A percentile compares a stretch with the other conserved stretches of the same genome.
These are phyloP conservation scores for Luvunga scandens DNA, from an alignment of 345 rosid genomes.

Conservation along the genomic window DNA sequence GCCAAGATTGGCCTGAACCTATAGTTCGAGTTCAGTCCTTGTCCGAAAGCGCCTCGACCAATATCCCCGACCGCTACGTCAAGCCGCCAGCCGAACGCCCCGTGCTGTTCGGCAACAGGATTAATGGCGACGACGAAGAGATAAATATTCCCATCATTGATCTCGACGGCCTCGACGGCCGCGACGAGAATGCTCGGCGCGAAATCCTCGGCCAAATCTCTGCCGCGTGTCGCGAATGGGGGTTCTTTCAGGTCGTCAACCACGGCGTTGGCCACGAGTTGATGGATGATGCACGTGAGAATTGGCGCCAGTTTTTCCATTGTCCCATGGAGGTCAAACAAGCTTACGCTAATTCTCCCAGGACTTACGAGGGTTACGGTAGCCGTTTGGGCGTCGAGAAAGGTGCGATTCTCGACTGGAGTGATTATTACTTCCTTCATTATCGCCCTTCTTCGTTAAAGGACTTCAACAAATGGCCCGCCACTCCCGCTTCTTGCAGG, in stretches of 20 bases:
- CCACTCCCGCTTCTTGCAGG: constrained; percentile 63
- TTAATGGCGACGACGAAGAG: not conserved
- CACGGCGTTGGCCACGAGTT: constrained; percentile 67
- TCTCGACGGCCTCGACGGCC: constrained; percentile 40
- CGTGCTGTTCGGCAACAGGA: not conserved
- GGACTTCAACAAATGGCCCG: constrained; percentile 82
- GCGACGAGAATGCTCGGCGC: constrained; percentile 18
- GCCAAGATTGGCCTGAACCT: constrained; percentile 93
- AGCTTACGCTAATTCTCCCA: constrained; percentile 64
- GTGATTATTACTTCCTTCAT: constrained; percentile 86
- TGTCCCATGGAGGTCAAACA: constrained; percentile 66
- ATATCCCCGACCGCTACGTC: constrained; percentile 71
- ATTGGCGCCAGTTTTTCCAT: constrained; percentile 81
- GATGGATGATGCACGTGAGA: constrained; percentile 61
- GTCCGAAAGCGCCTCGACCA: constrained; percentile 45
- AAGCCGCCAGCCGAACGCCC: constrained; percentile 73
- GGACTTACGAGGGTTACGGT: constrained; percentile 89
- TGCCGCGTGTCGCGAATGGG: constrained; percentile 78
- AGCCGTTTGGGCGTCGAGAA: constrained; percentile 81
- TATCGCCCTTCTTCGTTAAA: constrained; percentile 53
- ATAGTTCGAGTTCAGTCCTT: constrained; percentile 87
- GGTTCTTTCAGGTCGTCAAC: constrained; percentile 83
- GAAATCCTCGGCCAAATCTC: constrained; percentile 33
- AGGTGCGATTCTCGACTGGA: constrained; percentile 94
- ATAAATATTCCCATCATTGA: constrained; percentile 76